phyloP scores from a whole-genome alignment of 2,329 filamentous ascomycete genomes.

The Geosmithia putterillii region DNA sequence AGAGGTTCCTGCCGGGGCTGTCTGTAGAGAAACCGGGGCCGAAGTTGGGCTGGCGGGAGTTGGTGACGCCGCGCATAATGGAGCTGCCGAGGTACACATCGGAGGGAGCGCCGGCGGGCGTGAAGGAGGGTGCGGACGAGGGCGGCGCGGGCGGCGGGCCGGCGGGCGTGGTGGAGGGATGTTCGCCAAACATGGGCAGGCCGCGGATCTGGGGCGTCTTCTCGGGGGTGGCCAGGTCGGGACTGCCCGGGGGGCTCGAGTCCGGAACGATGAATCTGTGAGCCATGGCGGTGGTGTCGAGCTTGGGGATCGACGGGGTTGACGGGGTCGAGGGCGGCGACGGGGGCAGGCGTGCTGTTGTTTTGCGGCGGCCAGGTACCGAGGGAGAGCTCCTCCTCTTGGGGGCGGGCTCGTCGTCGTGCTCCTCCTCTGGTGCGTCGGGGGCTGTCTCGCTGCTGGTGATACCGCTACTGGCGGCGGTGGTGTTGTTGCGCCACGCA shows the following conservation, averaged over 20 bases:
- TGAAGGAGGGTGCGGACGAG: conserved; percentile 41
- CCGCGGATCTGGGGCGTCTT: conserved; percentile 20
- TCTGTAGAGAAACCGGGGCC: conserved; percentile 9
- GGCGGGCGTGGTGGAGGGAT: conserved; percentile 40
- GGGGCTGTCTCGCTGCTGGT: too few relatives aligned
- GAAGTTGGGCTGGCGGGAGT: conserved; percentile 25
- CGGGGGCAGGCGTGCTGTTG: too few relatives aligned
- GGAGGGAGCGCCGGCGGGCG: conserved; percentile 42
- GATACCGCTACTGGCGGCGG: neutral
- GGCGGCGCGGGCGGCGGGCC: conserved; percentile 39
- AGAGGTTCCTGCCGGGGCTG: conserved; percentile 20
- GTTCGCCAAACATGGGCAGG: conserved; percentile 25
- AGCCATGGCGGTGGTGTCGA: too few relatives aligned
- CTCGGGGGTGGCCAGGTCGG: conserved; percentile 37
- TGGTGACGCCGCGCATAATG: conserved; percentile 29
- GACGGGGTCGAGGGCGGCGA: too few relatives aligned
- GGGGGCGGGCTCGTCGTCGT: neutral
- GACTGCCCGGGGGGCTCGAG: conserved; percentile 27
- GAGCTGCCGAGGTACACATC: conserved; percentile 43
- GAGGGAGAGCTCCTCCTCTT: too few relatives aligned
- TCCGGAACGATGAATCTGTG: conserved; percentile 28
- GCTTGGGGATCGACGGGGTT: too few relatives aligned
- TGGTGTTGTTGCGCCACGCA: neutral
- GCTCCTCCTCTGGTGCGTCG: neutral
- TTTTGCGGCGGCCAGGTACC: too few relatives aligned